Evolutionary conservation across 371 early-diverging fungal species (phyloP).

Genomic region (Mucor piriformis): DNA sequence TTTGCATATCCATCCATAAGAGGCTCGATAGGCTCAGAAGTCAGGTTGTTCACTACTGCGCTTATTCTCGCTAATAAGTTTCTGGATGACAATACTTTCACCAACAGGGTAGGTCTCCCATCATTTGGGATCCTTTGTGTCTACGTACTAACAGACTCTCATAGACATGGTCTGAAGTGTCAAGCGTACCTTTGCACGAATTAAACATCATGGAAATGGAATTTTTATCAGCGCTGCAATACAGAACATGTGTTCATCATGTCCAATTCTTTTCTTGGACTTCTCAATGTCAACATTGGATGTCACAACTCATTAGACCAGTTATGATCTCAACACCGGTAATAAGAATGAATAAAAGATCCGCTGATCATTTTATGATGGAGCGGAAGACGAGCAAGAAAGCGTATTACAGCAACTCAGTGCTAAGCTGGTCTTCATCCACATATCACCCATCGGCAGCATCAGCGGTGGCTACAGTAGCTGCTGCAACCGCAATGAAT

Average conservation of each 20-base stretch:
- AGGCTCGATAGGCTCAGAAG: constrained; percentile 56
- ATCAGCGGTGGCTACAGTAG: constrained; percentile 19
- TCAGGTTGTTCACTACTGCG: constrained; percentile 63
- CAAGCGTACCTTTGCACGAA: constrained; percentile 59
- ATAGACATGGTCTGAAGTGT: constrained; percentile 72
- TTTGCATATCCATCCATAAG: constrained; percentile 36
- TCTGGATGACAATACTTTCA: constrained; percentile 70
- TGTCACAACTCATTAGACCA: constrained; percentile 9
- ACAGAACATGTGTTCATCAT: constrained; percentile 33
- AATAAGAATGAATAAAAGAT: not conserved
- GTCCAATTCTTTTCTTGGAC: constrained; percentile 37
- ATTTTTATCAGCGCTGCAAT: constrained; percentile 63
- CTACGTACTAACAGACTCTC: not conserved
- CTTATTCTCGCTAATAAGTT: constrained; percentile 66
- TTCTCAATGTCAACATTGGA: constrained; percentile 38
- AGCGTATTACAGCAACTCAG: not conserved
- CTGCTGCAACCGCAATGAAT: constrained; percentile 29
- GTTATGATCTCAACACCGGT: not conserved
- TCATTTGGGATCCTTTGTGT: no score
- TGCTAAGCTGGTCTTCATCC: constrained; percentile 9
- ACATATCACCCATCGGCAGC: not conserved
- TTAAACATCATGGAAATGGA: constrained; percentile 74
- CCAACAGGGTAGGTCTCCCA: constrained; percentile 45
- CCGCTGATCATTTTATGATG: not conserved
- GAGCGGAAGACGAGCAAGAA: not conserved